phyloP scores from a whole-genome alignment of 495 filamentous ascomycete genomes.

The Thermochaetoides thermophila region DNA sequence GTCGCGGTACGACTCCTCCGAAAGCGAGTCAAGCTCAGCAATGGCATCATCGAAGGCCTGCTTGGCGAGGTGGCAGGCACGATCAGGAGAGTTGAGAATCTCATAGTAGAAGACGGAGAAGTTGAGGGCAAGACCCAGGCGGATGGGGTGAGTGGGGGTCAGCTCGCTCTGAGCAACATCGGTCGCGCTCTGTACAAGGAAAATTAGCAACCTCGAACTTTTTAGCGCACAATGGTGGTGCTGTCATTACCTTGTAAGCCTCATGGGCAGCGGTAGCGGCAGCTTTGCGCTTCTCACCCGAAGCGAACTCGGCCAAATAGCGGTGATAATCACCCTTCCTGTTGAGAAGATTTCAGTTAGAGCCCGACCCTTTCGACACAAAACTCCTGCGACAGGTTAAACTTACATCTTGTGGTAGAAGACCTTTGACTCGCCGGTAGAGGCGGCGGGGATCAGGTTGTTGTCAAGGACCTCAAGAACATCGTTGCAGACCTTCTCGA shows the following conservation, averaged over 20 bases:
- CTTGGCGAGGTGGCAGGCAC: slow-evolving; percentile 97
- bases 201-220: no score
- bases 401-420: slow-evolving; percentile 99
- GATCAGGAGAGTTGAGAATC: slow-evolving; percentile 97
- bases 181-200: slow-evolving; percentile 75
- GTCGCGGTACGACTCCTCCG: slow-evolving; percentile 98
- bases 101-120: slow-evolving; percentile 99
- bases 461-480: slow-evolving; percentile 93
- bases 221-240: background rate
- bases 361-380: no score
- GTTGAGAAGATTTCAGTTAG: no score
- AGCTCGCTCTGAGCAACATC: slow-evolving; percentile 96
- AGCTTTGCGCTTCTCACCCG: slow-evolving; percentile 95
- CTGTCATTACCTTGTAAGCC: slow-evolving; percentile 76
- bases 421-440: slow-evolving; percentile 97
- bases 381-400: slow-evolving; percentile 7
- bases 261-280: slow-evolving; percentile 94
- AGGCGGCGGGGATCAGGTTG: slow-evolving; percentile 91
- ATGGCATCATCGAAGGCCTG: slow-evolving; percentile 99
- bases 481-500: slow-evolving; percentile 97
- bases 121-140: slow-evolving; percentile 94
- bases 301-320: slow-evolving; percentile 97
- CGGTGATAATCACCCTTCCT: slow-evolving; percentile 99
- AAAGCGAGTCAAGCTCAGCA: slow-evolving; percentile 95
- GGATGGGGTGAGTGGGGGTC: slow-evolving; percentile 96